Conservation (phyloP, 495 filamentous ascomycete genomes). For the Penicillium lagena region DNA sequence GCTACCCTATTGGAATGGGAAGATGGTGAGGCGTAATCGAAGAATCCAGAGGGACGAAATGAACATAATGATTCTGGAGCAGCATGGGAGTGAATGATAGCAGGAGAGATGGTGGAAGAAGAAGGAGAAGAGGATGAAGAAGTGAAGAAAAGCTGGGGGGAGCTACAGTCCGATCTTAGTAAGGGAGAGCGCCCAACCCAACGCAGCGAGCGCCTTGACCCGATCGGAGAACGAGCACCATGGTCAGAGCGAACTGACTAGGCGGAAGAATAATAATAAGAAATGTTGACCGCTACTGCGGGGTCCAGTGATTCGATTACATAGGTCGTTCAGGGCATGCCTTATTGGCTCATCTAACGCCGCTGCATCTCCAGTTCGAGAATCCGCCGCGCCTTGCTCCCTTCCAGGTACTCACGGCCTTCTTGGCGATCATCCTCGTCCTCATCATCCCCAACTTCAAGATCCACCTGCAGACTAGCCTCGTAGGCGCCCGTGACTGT, state of each 20-base stretch:
- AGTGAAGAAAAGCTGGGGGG: background rate
- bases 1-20: conserved; percentile 24
- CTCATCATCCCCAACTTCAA: conserved; percentile 47
- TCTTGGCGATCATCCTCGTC: conserved; percentile 34
- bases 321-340: too few species aligned
- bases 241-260: too few species aligned
- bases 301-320: background rate
- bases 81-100: conserved; percentile 7
- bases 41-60: conserved; percentile 10
- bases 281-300: conserved; percentile 6
- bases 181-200: background rate
- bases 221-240: too few species aligned
- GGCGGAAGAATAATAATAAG: background rate
- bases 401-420: conserved; percentile 62
- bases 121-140: conserved; percentile 4
- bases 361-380: conserved; percentile 43
- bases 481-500: conserved; percentile 80
- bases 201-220: background rate
- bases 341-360: conserved; percentile 2
- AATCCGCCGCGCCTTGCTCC: conserved; percentile 59
- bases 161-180: too few species aligned
- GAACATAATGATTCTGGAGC: conserved; percentile 21
- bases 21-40: conserved; percentile 13
- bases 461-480: conserved; percentile 64
- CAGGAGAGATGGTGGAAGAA: conserved; percentile 3